phyloP scores from a whole-genome alignment of 1,284 basidiomycete genomes.

The Microbotryum violaceum region DNA sequence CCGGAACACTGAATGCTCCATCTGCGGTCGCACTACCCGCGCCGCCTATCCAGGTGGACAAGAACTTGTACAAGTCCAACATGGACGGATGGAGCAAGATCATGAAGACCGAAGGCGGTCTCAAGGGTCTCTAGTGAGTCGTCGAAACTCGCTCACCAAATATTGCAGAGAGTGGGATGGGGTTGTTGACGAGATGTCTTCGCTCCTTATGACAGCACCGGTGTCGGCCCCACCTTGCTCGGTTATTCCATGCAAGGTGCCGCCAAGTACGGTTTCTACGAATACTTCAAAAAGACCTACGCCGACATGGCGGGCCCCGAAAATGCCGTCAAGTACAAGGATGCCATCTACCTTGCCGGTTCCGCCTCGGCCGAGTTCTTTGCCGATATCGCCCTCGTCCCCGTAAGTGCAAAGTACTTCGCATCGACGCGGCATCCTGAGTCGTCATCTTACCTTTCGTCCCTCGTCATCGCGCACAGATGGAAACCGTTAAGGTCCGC shows the following conservation, averaged over 20 bases:
- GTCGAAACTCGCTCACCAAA: not conserved
- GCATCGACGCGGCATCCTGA: not conserved
- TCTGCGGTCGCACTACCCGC: no score
- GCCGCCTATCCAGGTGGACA: conserved; percentile 34
- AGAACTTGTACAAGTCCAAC: conserved; percentile 38
- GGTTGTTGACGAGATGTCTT: not conserved
- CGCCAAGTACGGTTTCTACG: conserved; percentile 40
- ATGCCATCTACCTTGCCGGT: conserved; percentile 38
- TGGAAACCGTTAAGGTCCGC: conserved; percentile 40
- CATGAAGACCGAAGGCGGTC: conserved; percentile 35
- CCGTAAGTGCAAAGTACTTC: conserved; percentile 16
- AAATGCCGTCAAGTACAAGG: conserved; percentile 40
- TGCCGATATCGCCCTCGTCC: conserved; percentile 39
- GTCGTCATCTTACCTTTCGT: not conserved
- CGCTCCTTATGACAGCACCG: conserved; percentile 32
- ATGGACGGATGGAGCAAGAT: conserved; percentile 39
- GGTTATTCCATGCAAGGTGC: conserved; percentile 40
- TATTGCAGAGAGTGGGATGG: not conserved
- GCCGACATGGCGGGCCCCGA: conserved; percentile 36
- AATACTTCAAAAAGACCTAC: conserved; percentile 37
- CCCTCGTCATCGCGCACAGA: conserved; percentile 2
- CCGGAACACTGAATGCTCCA: no score
- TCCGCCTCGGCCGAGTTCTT: conserved; percentile 40
- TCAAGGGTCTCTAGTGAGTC: conserved; percentile 36
- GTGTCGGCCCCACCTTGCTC: conserved; percentile 37